A percentile compares a stretch with the other conserved stretches of the same genome.
Conservation (phyloP, 2,329 filamentous ascomycete species). For the Xylaria multiplex region DNA sequence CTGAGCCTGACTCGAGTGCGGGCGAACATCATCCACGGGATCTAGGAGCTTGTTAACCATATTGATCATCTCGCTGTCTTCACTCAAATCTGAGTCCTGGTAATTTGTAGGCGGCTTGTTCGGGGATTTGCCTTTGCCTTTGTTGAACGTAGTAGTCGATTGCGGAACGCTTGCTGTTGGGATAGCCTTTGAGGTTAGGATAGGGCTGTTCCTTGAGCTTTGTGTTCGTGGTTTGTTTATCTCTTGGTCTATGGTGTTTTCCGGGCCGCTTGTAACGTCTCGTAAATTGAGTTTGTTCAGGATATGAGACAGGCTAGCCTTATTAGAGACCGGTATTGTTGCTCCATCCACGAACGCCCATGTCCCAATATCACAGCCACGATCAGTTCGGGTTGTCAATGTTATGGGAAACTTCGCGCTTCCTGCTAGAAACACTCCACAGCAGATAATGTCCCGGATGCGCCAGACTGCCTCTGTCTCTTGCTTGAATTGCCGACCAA, state of each 20-base stretch:
- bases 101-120: slow-evolving; percentile 30
- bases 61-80: slow-evolving; percentile 57
- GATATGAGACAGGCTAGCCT: slow-evolving; percentile 40
- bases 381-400: slow-evolving; percentile 37
- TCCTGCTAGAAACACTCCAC: slow-evolving; percentile 59
- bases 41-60: slow-evolving; percentile 53
- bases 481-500: slow-evolving; percentile 47
- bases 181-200: neutral
- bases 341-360: slow-evolving; percentile 45
- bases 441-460: slow-evolving; percentile 60
- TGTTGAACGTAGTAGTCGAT: slow-evolving; percentile 14
- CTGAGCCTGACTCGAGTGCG: slow-evolving; percentile 44
- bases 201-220: neutral
- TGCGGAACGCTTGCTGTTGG: slow-evolving; percentile 3
- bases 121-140: slow-evolving; percentile 39
- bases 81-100: slow-evolving; percentile 43
- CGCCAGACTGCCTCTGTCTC: slow-evolving; percentile 57
- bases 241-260: slow-evolving; percentile 24
- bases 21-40: slow-evolving; percentile 43
- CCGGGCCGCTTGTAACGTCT: slow-evolving; percentile 28
- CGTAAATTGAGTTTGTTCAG: slow-evolving; percentile 41
- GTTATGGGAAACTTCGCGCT: slow-evolving; percentile 55
- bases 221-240: slow-evolving; percentile 6
- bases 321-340: slow-evolving; percentile 30
- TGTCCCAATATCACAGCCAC: slow-evolving; percentile 38